Percentiles rank a stretch among this genome's conserved stretches.
Conservation (phyloP, 306 rosid species). For the Chamaecrista fasciculata region DNA sequence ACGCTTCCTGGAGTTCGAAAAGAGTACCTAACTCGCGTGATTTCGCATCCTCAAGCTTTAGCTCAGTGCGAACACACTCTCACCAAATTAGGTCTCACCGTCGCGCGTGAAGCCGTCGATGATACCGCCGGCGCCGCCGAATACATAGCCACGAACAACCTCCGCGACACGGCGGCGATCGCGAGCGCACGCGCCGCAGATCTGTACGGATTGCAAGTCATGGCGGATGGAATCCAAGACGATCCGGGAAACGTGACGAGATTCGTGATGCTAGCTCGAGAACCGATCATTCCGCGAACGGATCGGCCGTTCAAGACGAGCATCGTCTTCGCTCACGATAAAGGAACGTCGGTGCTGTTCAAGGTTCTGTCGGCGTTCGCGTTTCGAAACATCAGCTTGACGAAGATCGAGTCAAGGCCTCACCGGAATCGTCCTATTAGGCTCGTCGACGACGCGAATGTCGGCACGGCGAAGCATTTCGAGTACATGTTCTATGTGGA, state of each 20-base stretch:
- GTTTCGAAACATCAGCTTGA: constrained; percentile 80
- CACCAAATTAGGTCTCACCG: constrained; percentile 82
- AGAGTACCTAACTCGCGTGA: constrained; percentile 74
- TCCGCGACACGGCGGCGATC: constrained; percentile 84
- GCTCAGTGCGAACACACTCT: constrained; percentile 83
- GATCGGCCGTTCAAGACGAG: constrained; percentile 92
- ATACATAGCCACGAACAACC: constrained; percentile 56
- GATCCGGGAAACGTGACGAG: constrained; percentile 92
- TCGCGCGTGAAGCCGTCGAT: constrained; percentile 87
- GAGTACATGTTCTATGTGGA: constrained; percentile 91
- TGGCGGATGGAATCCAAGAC: constrained; percentile 88
- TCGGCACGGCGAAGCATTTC: constrained; percentile 95
- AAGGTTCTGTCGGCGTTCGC: constrained; percentile 91
- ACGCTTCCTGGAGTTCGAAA: constrained; percentile 79
- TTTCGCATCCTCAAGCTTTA: constrained; percentile 92
- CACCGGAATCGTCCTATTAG: constrained; percentile 91
- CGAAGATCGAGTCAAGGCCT: constrained; percentile 94
- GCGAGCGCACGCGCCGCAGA: constrained; percentile 90
- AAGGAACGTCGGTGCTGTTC: constrained; percentile 89
- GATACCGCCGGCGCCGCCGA: constrained; percentile 97
- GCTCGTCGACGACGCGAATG: constrained; percentile 73
- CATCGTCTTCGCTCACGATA: constrained; percentile 93
- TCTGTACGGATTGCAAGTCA: constrained; percentile 62
- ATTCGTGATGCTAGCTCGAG: constrained; percentile 91
- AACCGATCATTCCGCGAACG: constrained; percentile 84